These are phyloP conservation scores for Eimeria zaria DNA, from an alignment of 169 alveolate species.

Conservation along the genomic window DNA sequence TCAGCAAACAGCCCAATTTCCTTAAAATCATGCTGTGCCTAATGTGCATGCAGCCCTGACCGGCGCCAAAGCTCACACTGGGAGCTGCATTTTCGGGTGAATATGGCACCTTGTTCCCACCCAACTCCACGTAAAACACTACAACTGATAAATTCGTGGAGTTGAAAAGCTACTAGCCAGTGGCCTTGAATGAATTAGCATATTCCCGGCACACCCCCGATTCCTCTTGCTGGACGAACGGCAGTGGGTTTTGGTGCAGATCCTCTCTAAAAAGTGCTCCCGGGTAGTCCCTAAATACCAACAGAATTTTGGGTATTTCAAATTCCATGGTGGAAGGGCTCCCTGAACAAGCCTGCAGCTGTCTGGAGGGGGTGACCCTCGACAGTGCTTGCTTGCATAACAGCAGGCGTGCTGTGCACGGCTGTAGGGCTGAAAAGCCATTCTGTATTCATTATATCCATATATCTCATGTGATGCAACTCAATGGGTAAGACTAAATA, in stretches of 20 bases:
- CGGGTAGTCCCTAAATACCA: not conserved
- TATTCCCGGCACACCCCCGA: not conserved
- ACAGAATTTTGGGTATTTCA: not conserved
- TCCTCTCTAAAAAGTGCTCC: not conserved
- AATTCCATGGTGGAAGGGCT: not conserved
- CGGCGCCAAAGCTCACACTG: not conserved
- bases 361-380: conserved; percentile 13
- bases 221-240: not conserved
- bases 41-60: conserved; percentile 67
- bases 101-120: too few relatives aligned
- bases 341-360: not conserved
- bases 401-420: not conserved
- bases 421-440: not conserved
- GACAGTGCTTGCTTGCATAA: not conserved
- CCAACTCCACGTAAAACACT: not conserved
- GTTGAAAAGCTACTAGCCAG: not conserved
- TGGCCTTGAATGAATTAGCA: not conserved
- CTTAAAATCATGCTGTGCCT: too few relatives aligned
- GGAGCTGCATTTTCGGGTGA: not conserved
- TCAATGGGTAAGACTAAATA: not conserved
- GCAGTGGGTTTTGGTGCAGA: conserved; percentile 42
- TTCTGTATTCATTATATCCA: not conserved
- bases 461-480: too few relatives aligned
- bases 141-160: not conserved
- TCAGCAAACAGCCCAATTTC: not conserved